Base-by-base conservation (phyloP, 768 basidiomycete genomes). In the Dendrothele bispora region DNA sequence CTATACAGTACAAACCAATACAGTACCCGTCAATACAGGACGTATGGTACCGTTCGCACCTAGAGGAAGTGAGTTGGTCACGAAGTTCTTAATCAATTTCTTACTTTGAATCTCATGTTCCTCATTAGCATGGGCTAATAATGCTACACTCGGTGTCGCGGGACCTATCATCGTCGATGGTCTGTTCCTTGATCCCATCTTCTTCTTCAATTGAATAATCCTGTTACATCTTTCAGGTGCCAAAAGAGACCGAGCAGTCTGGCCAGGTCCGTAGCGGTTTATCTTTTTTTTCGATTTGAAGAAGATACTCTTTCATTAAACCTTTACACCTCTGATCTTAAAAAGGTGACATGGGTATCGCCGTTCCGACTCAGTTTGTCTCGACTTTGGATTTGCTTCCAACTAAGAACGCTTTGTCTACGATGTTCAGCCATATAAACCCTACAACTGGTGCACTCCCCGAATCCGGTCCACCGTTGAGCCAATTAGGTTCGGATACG, bases 91-190 rank as follows among this genome's bases (percentile, higher is more conserved):
- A 15, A 38, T 4, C 20, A 24, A 3, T 12, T n/a, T n/a, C n/a
- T 18, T 28, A n/a, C 42, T 48, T 39, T 34, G 34, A 42, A 7
- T 21, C 20, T 45, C 7, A 37, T 49, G 21, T 32, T 38, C 4
- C 8, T 12, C 20, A 15, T 20, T 40, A 75, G 79, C 67, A 20
- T 83, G 81, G 80, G 68, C 67, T 21, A 81, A 82, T 54, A 75
- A 79, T 47, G 79, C 77, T 4, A 74, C 67, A 0, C 64, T 81
- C 3, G 81, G 81, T 3, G 68, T 80, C 8, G 78, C 75, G 5
- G 79, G 80, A 0, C 79, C 82, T 5, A 82, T 82, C 34, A 79
- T 83, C 42, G 79, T 83, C 3, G 81, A 83, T 51, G 74, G 74
- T 44, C n/a, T 8, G 49, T 17, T 6, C n/a, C n/a, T n/a, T 3